phyloP scores from a whole-genome alignment of 768 basidiomycete genomes.

The Boletus subcaerulescens region DNA sequence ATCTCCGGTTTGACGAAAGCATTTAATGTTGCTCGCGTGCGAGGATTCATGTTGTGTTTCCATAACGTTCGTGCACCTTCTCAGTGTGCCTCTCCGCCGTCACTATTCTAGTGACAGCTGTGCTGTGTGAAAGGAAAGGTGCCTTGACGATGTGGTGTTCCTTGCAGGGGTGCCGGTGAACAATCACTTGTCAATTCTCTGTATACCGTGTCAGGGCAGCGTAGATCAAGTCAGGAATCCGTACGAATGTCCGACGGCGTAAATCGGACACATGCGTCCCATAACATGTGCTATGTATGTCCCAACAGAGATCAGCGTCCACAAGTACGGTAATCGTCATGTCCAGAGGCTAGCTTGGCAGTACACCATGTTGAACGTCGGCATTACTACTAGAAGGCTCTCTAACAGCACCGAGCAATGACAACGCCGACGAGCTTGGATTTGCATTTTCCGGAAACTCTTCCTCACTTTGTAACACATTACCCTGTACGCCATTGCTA shows the following conservation, averaged over 20 bases:
- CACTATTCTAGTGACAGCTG: too few species aligned
- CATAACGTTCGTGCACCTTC: slow-evolving; percentile 2
- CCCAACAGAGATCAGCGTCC: neutral
- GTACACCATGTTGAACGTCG: neutral
- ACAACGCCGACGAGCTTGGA: slow-evolving; percentile 11
- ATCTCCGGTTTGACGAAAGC: neutral
- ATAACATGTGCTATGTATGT: neutral
- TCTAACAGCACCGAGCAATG: neutral
- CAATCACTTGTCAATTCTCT: neutral
- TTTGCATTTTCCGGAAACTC: slow-evolving; percentile 1
- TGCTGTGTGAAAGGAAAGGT: slow-evolving; percentile 9
- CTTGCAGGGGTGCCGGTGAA: slow-evolving; percentile 1
- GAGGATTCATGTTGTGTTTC: neutral
- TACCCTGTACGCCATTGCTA: neutral
- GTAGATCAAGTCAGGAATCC: slow-evolving; percentile 23
- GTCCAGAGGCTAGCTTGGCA: slow-evolving; percentile 10
- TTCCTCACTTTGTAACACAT: slow-evolving; percentile 2
- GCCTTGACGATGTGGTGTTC: slow-evolving; percentile 5
- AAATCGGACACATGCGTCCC: slow-evolving; percentile 5
- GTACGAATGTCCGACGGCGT: neutral
- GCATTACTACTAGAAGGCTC: slow-evolving; percentile 12
- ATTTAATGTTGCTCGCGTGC: neutral
- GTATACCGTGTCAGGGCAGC: neutral
- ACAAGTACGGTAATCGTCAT: slow-evolving; percentile 13
- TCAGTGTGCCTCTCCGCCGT: neutral